Conservation (phyloP, 345 rosid genomes). For the Populus simonii region DNA sequence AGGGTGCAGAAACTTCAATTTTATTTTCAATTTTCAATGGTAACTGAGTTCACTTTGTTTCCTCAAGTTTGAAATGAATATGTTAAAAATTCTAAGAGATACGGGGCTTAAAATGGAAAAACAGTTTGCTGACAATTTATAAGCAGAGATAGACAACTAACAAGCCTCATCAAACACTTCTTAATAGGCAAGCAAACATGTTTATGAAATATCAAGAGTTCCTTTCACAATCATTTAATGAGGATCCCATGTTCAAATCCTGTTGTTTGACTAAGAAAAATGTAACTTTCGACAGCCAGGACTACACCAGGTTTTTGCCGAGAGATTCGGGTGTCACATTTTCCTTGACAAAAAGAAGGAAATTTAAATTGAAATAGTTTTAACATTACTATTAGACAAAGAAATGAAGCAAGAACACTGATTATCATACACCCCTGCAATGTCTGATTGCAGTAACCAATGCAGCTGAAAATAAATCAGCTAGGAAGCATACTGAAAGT, state of each 20-base stretch:
- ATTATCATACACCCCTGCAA: slow-evolving; percentile 27
- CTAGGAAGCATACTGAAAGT: neutral
- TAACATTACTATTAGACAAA: slow-evolving; percentile 18
- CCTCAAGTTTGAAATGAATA: too few species aligned
- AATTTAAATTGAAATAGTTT: neutral
- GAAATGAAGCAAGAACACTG: slow-evolving; percentile 11
- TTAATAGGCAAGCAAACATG: too few species aligned
- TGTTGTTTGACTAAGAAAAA: neutral
- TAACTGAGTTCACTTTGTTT: too few species aligned
- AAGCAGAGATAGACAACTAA: too few species aligned
- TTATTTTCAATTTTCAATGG: too few species aligned
- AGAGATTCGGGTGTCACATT: neutral
- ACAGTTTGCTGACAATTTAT: too few species aligned
- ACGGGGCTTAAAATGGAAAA: too few species aligned
- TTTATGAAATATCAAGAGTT: too few species aligned
- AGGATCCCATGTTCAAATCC: neutral
- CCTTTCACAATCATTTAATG: too few species aligned
- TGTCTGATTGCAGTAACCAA: slow-evolving; percentile 13
- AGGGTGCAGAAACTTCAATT: too few species aligned
- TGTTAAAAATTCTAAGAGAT: too few species aligned
- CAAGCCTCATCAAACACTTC: too few species aligned
- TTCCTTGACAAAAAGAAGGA: neutral
- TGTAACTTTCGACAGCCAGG: neutral
- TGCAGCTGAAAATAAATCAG: slow-evolving; percentile 9
- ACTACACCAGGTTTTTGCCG: neutral